phyloP scores from a whole-genome alignment of 1,284 basidiomycete genomes.

The Cryptococcus jaspeensis region DNA sequence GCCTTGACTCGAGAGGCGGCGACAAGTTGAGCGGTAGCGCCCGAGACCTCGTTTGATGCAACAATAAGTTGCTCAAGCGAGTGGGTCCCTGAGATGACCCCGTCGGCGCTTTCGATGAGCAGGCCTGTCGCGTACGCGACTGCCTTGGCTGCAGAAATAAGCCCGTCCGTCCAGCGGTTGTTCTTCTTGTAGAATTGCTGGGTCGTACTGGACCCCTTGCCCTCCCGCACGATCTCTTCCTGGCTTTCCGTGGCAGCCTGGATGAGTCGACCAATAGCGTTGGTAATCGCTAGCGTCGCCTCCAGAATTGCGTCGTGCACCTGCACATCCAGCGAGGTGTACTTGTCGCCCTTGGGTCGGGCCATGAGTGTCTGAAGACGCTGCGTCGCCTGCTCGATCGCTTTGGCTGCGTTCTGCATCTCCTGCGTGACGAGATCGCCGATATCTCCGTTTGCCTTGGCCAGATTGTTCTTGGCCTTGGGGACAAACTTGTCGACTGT shows the following conservation, averaged over 20 bases:
- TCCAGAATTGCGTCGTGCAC: conserved; percentile 97
- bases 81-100: conserved; percentile 93
- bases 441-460: conserved; percentile 85
- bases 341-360: conserved; percentile 75
- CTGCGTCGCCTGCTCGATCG: conserved; percentile 90
- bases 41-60: conserved; percentile 96
- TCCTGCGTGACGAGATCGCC: conserved; percentile 96
- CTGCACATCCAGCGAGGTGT: conserved; percentile 86
- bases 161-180: conserved; percentile 99
- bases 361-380: conserved; percentile 87
- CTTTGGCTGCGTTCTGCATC: conserved; percentile 88
- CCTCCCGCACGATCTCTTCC: conserved; percentile 95
- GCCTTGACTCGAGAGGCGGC: conserved; percentile 98
- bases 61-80: conserved; percentile 98
- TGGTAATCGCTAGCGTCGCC: conserved; percentile 91
- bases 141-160: conserved; percentile 95
- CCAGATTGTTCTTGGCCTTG: conserved; percentile 72
- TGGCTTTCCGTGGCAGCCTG: conserved; percentile 95
- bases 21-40: conserved; percentile 94
- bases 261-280: conserved; percentile 90
- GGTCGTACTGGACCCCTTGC: conserved; percentile 81
- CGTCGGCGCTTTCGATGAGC: conserved; percentile 96
- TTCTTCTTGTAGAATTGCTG: conserved; percentile 99
- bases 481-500: conserved; percentile 83
- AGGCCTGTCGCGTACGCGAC: conserved; percentile 97